Percentiles rank a stretch among this genome's conserved stretches.
Conservation (phyloP, 164 flowering plant genomes). For the Magnolia officinalis region DNA sequence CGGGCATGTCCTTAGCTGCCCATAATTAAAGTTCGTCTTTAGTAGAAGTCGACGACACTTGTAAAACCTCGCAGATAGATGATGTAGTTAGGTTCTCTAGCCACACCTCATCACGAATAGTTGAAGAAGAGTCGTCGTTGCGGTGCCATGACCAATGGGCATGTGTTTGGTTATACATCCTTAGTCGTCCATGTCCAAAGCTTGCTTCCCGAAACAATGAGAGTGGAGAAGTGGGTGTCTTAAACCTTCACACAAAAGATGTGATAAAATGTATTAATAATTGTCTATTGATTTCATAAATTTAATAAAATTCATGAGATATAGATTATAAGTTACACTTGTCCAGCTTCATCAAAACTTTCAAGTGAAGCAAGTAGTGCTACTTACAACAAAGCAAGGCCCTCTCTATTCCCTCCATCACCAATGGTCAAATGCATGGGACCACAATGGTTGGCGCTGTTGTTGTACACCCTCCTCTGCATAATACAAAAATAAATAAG, state of each 20-base stretch:
- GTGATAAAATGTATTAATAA: too few relatives aligned
- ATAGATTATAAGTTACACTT: background rate
- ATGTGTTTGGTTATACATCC: slow-evolving; percentile 45
- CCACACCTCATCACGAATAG: slow-evolving; percentile 55
- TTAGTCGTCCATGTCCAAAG: slow-evolving; percentile 79
- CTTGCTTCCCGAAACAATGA: slow-evolving; percentile 70
- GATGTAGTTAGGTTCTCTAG: slow-evolving; percentile 29
- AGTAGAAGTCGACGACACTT: background rate
- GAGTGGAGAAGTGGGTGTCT: slow-evolving; percentile 42
- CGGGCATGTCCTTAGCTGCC: too few relatives aligned
- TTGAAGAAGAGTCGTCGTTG: slow-evolving; percentile 52
- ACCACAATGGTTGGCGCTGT: slow-evolving; percentile 54
- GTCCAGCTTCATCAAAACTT: too few relatives aligned
- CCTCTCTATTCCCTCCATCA: slow-evolving; percentile 93
- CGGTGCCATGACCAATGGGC: slow-evolving; percentile 93
- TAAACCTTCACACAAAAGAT: slow-evolving; percentile 33
- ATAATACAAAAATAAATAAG: background rate
- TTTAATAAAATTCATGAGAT: background rate
- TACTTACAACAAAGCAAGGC: slow-evolving; percentile 63
- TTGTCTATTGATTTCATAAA: background rate
- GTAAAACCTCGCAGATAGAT: background rate
- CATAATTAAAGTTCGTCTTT: slow-evolving; percentile 5
- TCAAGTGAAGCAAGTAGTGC: too few relatives aligned
- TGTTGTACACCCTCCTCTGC: slow-evolving; percentile 68
- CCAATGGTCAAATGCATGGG: slow-evolving; percentile 78